Evolutionary conservation across 2,329 filamentous ascomycete species (phyloP).

Genomic region (Fusarium kyushuense): DNA sequence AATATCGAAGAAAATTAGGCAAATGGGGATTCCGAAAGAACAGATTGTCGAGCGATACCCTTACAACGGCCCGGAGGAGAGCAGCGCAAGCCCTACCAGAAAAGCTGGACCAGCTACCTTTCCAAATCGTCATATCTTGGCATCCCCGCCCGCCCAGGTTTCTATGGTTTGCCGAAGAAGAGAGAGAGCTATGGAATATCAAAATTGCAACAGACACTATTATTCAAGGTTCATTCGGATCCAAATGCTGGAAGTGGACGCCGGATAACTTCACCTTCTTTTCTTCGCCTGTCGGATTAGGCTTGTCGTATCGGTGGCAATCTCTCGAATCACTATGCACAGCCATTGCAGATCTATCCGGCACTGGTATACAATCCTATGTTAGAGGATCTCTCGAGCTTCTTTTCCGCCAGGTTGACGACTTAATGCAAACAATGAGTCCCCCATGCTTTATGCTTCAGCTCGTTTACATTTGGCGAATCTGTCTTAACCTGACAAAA

Average conservation of each 20-base stretch:
- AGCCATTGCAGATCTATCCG: background rate
- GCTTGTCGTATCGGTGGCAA: background rate
- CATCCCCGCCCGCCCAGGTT: background rate
- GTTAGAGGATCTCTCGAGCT: background rate
- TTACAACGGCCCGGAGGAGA: background rate
- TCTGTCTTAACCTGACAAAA: background rate
- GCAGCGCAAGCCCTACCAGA: background rate
- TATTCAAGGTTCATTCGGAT: background rate
- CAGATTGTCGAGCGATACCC: accelerated
- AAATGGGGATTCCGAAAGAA: background rate
- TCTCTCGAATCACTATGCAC: background rate
- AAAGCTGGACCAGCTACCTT: no score
- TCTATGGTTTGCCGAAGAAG: background rate
- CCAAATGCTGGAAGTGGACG: background rate
- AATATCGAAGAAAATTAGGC: background rate
- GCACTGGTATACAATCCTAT: background rate
- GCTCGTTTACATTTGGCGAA: background rate
- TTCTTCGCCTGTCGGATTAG: background rate
- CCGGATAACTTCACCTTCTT: background rate
- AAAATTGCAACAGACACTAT: background rate
- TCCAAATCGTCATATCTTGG: background rate
- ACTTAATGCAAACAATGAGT: background rate
- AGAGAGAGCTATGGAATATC: background rate
- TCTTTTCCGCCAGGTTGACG: background rate
- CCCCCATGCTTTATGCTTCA: background rate